Conservation (phyloP, 257 asterid genomes). For the Salvia miltiorrhiza region DNA sequence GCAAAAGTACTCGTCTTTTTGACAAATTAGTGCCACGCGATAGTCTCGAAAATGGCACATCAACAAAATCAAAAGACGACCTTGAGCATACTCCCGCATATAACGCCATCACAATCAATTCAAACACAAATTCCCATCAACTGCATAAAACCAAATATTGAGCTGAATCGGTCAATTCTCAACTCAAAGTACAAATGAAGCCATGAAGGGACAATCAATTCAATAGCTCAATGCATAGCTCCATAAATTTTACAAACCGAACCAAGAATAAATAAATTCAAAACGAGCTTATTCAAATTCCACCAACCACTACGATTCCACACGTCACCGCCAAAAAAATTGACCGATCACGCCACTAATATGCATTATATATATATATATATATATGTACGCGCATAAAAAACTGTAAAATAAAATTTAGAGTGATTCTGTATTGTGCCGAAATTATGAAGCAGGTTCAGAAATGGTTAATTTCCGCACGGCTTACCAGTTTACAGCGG, state of each 20-base stretch:
- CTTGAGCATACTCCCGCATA: slow-evolving; percentile 47
- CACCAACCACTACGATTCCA: not conserved
- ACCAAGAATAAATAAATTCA: not conserved
- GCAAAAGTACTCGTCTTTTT: slow-evolving; percentile 22
- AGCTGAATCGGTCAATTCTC: slow-evolving; percentile 8
- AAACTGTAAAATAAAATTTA: not conserved
- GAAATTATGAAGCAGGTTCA: not conserved
- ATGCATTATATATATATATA: not conserved
- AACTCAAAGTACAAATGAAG: not conserved
- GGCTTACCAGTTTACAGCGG: slow-evolving; percentile 23
- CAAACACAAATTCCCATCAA: slow-evolving; percentile 12
- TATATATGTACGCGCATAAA: not conserved
- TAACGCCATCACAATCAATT: slow-evolving; percentile 44
- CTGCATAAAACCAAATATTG: slow-evolving; percentile 15
- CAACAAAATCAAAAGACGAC: slow-evolving; percentile 46
- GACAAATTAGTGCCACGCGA: slow-evolving; percentile 30
- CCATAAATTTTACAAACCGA: not conserved
- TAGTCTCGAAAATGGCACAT: slow-evolving; percentile 31
- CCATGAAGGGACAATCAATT: not conserved
- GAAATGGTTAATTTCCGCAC: not conserved
- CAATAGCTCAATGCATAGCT: not conserved
- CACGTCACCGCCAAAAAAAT: slow-evolving; percentile 1
- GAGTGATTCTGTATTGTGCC: not conserved
- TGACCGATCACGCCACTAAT: slow-evolving; percentile 1
- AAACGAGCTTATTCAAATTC: slow-evolving; percentile 2